These are phyloP conservation scores for Lepiota brunneoincarnata DNA, from an alignment of 768 basidiomycete genomes.

Conservation along the genomic window DNA sequence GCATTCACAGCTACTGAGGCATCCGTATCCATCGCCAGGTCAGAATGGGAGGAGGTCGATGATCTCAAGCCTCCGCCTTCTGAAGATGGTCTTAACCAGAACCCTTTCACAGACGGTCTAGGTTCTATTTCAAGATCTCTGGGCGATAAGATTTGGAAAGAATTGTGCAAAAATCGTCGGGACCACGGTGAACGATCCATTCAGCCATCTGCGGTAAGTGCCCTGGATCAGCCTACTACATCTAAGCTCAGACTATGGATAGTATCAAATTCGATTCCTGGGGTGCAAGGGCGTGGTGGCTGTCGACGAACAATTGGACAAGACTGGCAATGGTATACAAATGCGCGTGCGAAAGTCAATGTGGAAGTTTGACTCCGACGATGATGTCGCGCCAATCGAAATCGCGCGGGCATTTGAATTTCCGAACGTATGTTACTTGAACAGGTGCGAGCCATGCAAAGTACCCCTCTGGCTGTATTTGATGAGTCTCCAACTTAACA, in stretches of 20 bases:
- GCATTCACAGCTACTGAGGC: constrained; percentile 83
- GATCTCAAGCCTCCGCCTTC: constrained; percentile 51
- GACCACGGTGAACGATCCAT: constrained; percentile 30
- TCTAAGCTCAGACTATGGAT: background rate
- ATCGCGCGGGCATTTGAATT: constrained; percentile 63
- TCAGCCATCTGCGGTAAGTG: constrained; percentile 60
- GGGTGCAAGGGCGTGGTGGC: constrained; percentile 82
- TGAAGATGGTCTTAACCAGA: constrained; percentile 17
- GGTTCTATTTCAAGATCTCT: constrained; percentile 72
- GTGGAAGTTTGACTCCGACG: constrained; percentile 65
- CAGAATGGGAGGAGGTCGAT: constrained; percentile 54
- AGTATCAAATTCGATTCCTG: constrained; percentile 82
- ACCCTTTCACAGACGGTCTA: constrained; percentile 72
- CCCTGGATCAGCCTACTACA: background rate
- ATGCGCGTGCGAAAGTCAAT: constrained; percentile 75
- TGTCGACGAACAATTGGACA: constrained; percentile 55
- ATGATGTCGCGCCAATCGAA: constrained; percentile 59
- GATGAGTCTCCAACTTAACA: constrained; percentile 21
- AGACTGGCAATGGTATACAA: constrained; percentile 43
- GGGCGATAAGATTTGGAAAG: constrained; percentile 56
- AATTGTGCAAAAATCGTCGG: constrained; percentile 43
- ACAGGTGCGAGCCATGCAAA: constrained; percentile 45
- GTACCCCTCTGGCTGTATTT: constrained; percentile 7
- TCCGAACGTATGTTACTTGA: constrained; percentile 66
- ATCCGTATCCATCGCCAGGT: constrained; percentile 51